phyloP scores from a whole-genome alignment of 2,329 filamentous ascomycete genomes.

The Hypoxylon sp. region DNA sequence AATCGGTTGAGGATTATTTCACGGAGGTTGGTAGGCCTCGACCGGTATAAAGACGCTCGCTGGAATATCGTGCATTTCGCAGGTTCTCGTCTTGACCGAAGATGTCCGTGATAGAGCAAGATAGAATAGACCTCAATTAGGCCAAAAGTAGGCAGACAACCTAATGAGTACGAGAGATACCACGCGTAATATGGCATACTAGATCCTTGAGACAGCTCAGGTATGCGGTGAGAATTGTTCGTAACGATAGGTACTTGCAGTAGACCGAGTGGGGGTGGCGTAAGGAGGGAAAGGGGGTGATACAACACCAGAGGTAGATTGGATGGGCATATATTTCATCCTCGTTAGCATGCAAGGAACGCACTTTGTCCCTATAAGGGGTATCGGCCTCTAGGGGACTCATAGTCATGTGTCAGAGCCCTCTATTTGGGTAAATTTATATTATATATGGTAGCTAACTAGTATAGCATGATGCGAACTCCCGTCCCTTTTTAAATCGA shows the following conservation, averaged over 20 bases:
- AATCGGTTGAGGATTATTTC: neutral
- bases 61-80: neutral
- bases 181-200: neutral
- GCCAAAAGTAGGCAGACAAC: too few species aligned
- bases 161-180: neutral
- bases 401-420: conserved; percentile 1
- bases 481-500: conserved; percentile 25
- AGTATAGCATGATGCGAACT: conserved; percentile 29
- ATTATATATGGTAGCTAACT: conserved; percentile 26
- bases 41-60: neutral
- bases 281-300: neutral
- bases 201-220: neutral
- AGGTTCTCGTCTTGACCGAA: neutral
- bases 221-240: neutral
- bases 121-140: too few species aligned
- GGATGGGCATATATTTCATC: neutral
- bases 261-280: neutral
- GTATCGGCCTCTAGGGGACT: too few species aligned
- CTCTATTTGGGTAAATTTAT: conserved; percentile 17
- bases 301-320: neutral
- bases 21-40: neutral
- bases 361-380: neutral
- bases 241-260: neutral
- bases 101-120: neutral
- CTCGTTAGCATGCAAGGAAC: neutral